Conservation (phyloP, 192 early-diverging fungal species). For the Coemansia sp. region DNA sequence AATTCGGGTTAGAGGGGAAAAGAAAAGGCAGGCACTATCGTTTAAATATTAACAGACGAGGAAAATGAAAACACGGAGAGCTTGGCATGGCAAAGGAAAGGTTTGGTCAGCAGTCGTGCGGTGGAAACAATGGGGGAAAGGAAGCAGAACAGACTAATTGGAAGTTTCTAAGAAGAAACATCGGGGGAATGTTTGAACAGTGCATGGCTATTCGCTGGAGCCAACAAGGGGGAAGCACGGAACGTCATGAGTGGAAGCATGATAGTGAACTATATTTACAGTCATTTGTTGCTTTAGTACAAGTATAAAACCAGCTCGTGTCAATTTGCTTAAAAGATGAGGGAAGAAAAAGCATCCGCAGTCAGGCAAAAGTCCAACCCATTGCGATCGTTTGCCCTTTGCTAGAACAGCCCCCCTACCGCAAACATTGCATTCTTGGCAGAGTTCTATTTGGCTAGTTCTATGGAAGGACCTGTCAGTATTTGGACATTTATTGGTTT, state of each 20-base stretch:
- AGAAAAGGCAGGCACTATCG: background rate
- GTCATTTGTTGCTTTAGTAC: background rate
- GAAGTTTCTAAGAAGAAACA: conserved; percentile 21
- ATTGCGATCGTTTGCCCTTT: background rate
- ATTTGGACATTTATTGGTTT: no score
- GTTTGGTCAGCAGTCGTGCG: background rate
- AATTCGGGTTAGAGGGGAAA: background rate
- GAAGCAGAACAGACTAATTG: conserved; percentile 8
- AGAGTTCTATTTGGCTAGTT: no score
- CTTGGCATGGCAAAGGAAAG: background rate
- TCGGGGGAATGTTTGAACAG: no score
- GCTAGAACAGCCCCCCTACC: no score
- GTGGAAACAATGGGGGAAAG: background rate
- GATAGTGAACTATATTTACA: background rate
- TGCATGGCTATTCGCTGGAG: background rate
- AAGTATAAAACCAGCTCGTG: background rate
- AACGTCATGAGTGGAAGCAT: background rate
- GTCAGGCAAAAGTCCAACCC: background rate
- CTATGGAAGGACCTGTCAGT: no score
- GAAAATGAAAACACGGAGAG: background rate
- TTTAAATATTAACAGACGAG: background rate
- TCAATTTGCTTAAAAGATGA: background rate
- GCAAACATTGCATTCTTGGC: no score
- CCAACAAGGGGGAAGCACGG: background rate
- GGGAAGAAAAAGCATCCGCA: background rate